Evolutionary conservation across 495 filamentous ascomycete species (phyloP).

Genomic region (Hapsidospora chrysogenum): DNA sequence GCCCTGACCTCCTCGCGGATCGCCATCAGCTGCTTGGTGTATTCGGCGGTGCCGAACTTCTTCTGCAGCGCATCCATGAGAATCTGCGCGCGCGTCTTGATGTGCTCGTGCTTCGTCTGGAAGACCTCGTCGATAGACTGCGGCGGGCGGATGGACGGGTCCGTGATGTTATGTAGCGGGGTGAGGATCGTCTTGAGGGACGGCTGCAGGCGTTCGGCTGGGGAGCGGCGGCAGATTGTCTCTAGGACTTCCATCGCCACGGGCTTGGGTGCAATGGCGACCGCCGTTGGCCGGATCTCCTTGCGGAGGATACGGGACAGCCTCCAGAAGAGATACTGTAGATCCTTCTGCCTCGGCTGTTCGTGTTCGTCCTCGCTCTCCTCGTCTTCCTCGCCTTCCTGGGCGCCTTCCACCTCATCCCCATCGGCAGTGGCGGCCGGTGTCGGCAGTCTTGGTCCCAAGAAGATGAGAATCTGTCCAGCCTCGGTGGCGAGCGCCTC

Average conservation of each 20-base stretch:
- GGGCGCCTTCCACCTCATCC: slow-evolving; percentile 20
- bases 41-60: slow-evolving; percentile 68
- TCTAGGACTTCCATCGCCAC: slow-evolving; percentile 56
- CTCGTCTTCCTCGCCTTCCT: slow-evolving; percentile 27
- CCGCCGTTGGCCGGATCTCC: slow-evolving; percentile 48
- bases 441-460: slow-evolving; percentile 47
- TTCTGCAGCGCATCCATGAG: slow-evolving; percentile 60
- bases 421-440: slow-evolving; percentile 26
- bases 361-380: slow-evolving; percentile 19
- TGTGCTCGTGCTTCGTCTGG: slow-evolving; percentile 43
- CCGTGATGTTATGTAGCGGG: slow-evolving; percentile 71
- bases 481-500: slow-evolving; percentile 55
- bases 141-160: slow-evolving; percentile 52
- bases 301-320: slow-evolving; percentile 61
- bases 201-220: slow-evolving; percentile 35
- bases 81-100: slow-evolving; percentile 53
- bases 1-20: slow-evolving; percentile 52
- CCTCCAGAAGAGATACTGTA: slow-evolving; percentile 59
- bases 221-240: slow-evolving; percentile 39
- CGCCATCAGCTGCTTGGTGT: slow-evolving; percentile 46
- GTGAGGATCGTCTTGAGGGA: slow-evolving; percentile 52
- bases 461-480: slow-evolving; percentile 62
- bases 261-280: slow-evolving; percentile 52
- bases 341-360: slow-evolving; percentile 15
- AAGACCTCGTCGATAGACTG: slow-evolving; percentile 50